Evolutionary conservation across 192 early-diverging fungal genomes (phyloP), one percentile per base, ranked within the genome.

Genomic region (Backusella mclennaniae): DNA sequence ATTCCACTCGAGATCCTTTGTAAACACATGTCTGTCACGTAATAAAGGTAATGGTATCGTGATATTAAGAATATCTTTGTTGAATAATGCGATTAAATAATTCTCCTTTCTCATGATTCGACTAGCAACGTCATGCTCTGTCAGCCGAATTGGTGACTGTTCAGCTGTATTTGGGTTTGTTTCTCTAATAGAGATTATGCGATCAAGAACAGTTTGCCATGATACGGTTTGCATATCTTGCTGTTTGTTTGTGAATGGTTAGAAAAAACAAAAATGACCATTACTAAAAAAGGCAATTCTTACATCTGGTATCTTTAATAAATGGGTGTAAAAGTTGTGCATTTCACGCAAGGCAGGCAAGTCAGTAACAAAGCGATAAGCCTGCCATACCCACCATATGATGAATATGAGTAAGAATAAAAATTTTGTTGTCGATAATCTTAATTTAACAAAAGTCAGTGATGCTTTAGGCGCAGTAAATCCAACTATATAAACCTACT

Each of bases 31-130:
- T 33, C 83, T 76, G 15, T 82, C 79, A 38, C 84, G 76, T 44
- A 93, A 53, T 15, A 84, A 84, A 0, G 90, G 89, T 17, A 93
- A 39, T 0, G 95, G 95, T 4, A 96, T 84, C 4, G 88, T 84
- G 15, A 97, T 84, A 78, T 98, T 88, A 14, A 99, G 83, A 35
- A 97, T 68, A 35, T 97, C 96, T 78, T 95, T 96, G 86, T 97
- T 96, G 82, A 98, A 96, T 69, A 99, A 79, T 23, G 95, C 96
- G 73, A 98, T 93, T 86, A 96, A 85, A 82, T 98, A 99, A 86
- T 99, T 99, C 46, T 99, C 98, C 53, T 93, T 92, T 19, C 98
- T 91, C 93, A 98, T 92, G 76, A 99, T 99, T 19, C 97, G 92
- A 83, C 95, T 97, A 44, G 95, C 90, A 67, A 99, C 94, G 56